Base-by-base conservation (phyloP, 495 filamentous ascomycete genomes). In the Sphaerosporella brunnea region DNA sequence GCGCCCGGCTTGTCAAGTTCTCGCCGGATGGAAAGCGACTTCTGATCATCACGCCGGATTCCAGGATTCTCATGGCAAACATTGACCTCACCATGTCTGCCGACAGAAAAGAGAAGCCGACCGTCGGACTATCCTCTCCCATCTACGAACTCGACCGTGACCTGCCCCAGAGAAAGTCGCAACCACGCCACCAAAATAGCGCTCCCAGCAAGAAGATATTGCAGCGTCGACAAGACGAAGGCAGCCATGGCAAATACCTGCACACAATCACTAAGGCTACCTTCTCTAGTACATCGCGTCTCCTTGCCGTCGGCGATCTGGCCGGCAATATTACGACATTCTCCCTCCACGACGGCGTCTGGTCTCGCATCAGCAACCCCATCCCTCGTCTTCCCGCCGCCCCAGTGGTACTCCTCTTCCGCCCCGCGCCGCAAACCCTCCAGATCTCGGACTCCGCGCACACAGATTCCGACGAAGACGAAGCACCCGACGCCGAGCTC, bases 21-120 rank as follows among this genome's bases (percentile, higher is more conserved):
- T 63, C 76, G 16, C 71, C 72, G 36, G 53, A 73, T 32, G 75
- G 82, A 53, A 74, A 92, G 70, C 75, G 83, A 65, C 82, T 95
- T 64, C 81, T 94, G 49, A 61, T 93, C 18, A 86, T 80, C 25
- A 75, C 94, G 47, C 82, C 87, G 60, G 93, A 94, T 72, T 95
- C 94, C 67, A 81, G 87, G 56, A 92, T 95, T 69, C 93, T 85
- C 73, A 93, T 94, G 66, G 69, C 94, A 18, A 66, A 70, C 20
- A 69, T 84, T 51, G 74, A 84, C 46, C 68, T 86, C 45, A 71
- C 75, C 63, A 68, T 86, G 43, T 71, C 76, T 62, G 24, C 68
- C 64, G 40, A 71, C 71, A 60, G 65, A 61, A 45, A 70, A 65
- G 36, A 79, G 71, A 73, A 53, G 71, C 66, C 52, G 56, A 68